Base-by-base conservation (phyloP, 768 basidiomycete species). In the Amanita inopinata region DNA sequence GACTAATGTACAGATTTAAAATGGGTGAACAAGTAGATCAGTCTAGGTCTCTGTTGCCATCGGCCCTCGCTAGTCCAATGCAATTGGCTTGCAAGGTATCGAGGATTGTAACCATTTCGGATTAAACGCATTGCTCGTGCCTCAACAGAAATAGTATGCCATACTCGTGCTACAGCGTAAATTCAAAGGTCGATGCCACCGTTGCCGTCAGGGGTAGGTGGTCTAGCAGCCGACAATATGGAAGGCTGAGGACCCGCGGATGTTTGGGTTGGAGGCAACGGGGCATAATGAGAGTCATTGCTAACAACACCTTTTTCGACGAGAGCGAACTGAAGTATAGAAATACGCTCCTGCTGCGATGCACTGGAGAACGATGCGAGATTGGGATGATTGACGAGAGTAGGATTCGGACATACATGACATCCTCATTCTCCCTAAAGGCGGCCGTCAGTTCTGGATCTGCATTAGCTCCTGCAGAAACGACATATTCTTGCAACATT, bases 321-420 rank as follows among this genome's bases (percentile, higher is more conserved):
- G 42, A 87, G 60, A 5, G 80, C 83, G 52, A 79, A 62, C 56
- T 71, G 75, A 39, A 87, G 66, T 39, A 88, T 84, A 19, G 62
- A 61, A 45, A 87, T 74, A 15, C 86, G 70, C 53, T 90, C 87
- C 53, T 82, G 73, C 60, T 89, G 87, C 5, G 86, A 84, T 5
- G 72, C 80, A 48, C 87, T 89, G 49, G 22, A 44, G 19, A 35
- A 32, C n/a, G n/a, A 23, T 22, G 33, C 46, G 38, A 51, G 33
- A 3, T 43, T 36, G 44, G 33, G 6, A 36, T 35, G n/a, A n/a
- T n/a, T n/a, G n/a, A n/a, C 46, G 38, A 51, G 33, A 3, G 41
- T 36, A 43, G 33, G 6, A 36, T 35, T 3, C 10, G 4, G 9
- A 60, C 71, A 43, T 52, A 80, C 87, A 91, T 84, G 31, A 83